Evolutionary conservation across 2,329 filamentous ascomycete species (phyloP).

Genomic region (Phialophora tarda): DNA sequence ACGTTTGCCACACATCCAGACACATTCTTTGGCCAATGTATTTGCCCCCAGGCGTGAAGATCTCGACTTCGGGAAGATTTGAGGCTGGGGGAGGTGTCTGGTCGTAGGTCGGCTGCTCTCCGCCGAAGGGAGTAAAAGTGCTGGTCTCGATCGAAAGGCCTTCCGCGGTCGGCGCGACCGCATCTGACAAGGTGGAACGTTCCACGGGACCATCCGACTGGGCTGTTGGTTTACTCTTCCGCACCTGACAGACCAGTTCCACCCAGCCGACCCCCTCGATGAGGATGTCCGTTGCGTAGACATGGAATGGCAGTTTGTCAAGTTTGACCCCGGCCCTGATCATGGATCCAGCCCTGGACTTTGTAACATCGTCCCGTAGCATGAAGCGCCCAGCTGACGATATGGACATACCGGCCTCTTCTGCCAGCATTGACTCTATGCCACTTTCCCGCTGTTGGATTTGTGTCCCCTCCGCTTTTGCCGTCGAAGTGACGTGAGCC

Average conservation of each 20-base stretch:
- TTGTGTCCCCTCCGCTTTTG: conserved; percentile 79
- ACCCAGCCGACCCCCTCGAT: conserved; percentile 95
- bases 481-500: conserved; percentile 76
- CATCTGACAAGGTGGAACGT: background rate
- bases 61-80: conserved; percentile 76
- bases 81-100: conserved; percentile 49
- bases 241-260: conserved; percentile 81
- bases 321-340: conserved; percentile 65
- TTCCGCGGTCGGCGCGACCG: conserved; percentile 23
- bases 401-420: conserved; percentile 58
- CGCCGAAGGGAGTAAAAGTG: conserved; percentile 31
- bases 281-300: conserved; percentile 81
- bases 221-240: conserved; percentile 50
- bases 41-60: conserved; percentile 83
- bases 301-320: conserved; percentile 70
- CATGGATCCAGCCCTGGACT: conserved; percentile 73
- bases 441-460: conserved; percentile 68
- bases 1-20: conserved; percentile 32
- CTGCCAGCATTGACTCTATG: conserved; percentile 55
- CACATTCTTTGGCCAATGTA: conserved; percentile 62
- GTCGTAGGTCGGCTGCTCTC: conserved; percentile 31
- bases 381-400: conserved; percentile 74
- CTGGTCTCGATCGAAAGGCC: conserved; percentile 25
- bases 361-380: conserved; percentile 83
- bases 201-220: conserved; percentile 6